Evolutionary conservation across 768 basidiomycete genomes (phyloP).

Genomic region (Phlebiopsis gigantea): DNA sequence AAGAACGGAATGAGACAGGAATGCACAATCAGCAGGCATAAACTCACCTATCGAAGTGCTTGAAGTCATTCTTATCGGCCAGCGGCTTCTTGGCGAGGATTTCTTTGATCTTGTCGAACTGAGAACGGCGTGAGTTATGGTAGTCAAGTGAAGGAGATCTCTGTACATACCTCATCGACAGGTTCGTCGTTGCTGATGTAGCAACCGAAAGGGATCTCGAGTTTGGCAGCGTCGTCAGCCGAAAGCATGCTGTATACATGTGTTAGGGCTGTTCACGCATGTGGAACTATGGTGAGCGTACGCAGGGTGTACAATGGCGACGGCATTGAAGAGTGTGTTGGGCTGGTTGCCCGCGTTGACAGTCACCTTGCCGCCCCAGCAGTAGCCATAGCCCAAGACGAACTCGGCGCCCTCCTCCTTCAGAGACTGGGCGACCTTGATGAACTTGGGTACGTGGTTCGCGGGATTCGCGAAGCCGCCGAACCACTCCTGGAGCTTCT

Average conservation of each 20-base stretch:
- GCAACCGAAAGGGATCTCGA: constrained; percentile 48
- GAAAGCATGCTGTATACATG: constrained; percentile 40
- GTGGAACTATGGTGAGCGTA: constrained; percentile 28
- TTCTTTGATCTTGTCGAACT: constrained; percentile 48
- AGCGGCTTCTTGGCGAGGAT: constrained; percentile 46
- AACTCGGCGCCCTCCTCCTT: constrained; percentile 38
- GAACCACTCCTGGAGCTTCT: constrained; percentile 53
- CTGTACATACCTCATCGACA: constrained; percentile 40
- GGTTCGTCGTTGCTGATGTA: constrained; percentile 59
- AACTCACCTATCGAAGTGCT: constrained; percentile 35
- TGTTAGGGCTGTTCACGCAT: too few species aligned
- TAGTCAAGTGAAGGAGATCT: not conserved
- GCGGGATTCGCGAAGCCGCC: constrained; percentile 43
- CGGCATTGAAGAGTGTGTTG: constrained; percentile 40
- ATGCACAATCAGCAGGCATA: not conserved
- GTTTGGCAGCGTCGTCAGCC: constrained; percentile 41
- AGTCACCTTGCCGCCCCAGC: constrained; percentile 56
- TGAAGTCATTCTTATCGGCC: constrained; percentile 42
- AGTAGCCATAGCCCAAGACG: constrained; percentile 49
- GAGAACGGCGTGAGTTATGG: not conserved
- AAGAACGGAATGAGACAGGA: not conserved
- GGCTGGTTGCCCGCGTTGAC: constrained; percentile 33
- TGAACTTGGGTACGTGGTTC: constrained; percentile 34
- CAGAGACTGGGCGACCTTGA: constrained; percentile 35
- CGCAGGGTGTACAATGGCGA: constrained; percentile 56